phyloP scores from a whole-genome alignment of 495 filamentous ascomycete genomes.

The Diplogelasinospora grovesii region DNA sequence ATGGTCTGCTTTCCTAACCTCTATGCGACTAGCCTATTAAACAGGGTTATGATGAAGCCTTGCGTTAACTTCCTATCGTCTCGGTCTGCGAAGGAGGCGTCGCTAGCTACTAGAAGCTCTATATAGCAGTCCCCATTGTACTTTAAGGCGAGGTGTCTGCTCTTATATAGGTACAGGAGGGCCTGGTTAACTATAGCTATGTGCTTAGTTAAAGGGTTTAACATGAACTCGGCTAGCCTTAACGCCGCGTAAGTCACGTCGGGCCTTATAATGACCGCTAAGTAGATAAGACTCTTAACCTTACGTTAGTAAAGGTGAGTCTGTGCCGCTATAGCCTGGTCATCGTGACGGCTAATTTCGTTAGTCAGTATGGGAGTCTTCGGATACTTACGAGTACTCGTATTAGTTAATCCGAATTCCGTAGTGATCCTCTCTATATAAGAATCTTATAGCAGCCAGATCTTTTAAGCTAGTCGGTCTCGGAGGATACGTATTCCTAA shows the following conservation, averaged over 20 bases:
- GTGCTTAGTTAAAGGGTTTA: neutral
- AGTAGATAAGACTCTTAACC: neutral
- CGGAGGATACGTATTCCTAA: neutral
- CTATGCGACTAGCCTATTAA: neutral
- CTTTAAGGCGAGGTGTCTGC: neutral
- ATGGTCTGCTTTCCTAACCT: neutral
- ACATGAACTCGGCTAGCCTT: neutral
- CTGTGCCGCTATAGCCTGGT: neutral
- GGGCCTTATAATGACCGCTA: neutral
- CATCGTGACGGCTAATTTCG: neutral
- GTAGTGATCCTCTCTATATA: neutral
- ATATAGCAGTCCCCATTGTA: too few relatives aligned
- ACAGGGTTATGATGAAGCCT: conserved; percentile 2
- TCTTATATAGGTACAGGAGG: neutral
- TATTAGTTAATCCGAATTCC: too few relatives aligned
- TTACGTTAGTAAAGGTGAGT: neutral
- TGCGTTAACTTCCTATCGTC: neutral
- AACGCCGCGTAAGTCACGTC: neutral
- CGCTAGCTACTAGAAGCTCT: neutral
- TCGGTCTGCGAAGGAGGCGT: conserved; percentile 2
- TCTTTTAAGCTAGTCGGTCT: neutral
- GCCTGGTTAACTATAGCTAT: neutral
- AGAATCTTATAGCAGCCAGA: neutral
- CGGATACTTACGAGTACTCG: too few relatives aligned
- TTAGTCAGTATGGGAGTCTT: neutral